Percentiles rank a stretch among this genome's conserved stretches.
phyloP scores from a whole-genome alignment of 2,329 filamentous ascomycete genomes.

The Daldinia sp. region DNA sequence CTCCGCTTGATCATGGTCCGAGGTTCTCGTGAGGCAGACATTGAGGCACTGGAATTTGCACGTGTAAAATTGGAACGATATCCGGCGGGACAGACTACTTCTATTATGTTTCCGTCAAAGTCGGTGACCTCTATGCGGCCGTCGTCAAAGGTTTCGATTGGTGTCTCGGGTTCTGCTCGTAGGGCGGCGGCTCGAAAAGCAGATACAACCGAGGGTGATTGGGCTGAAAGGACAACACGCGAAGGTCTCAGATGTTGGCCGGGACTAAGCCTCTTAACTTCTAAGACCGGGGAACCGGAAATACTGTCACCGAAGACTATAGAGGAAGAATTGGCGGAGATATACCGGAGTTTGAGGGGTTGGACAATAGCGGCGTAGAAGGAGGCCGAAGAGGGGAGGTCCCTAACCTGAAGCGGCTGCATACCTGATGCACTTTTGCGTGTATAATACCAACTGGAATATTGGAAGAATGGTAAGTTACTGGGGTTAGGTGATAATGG shows the following conservation, averaged over 20 bases:
- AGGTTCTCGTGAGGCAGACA: conserved; percentile 37
- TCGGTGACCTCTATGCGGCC: conserved; percentile 71
- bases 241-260: conserved; percentile 52
- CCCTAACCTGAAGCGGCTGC: conserved; percentile 67
- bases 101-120: conserved; percentile 83
- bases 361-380: conserved; percentile 85
- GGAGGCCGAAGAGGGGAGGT: conserved; percentile 80
- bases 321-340: conserved; percentile 54
- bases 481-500: background rate
- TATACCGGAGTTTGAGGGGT: conserved; percentile 77
- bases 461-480: background rate
- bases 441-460: background rate
- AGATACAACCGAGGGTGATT: conserved; percentile 70
- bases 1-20: conserved; percentile 45
- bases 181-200: conserved; percentile 76
- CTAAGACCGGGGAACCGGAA: conserved; percentile 50
- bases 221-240: conserved; percentile 72
- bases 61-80: conserved; percentile 43
- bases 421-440: conserved; percentile 31
- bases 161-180: conserved; percentile 55
- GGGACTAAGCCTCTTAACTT: conserved; percentile 53
- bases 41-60: conserved; percentile 39
- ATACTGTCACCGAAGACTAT: conserved; percentile 54
- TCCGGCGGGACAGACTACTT: conserved; percentile 69
- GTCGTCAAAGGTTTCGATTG: conserved; percentile 52